Conservation (phyloP, 1,139 yeast species). For the Citeromyces siamensis region DNA sequence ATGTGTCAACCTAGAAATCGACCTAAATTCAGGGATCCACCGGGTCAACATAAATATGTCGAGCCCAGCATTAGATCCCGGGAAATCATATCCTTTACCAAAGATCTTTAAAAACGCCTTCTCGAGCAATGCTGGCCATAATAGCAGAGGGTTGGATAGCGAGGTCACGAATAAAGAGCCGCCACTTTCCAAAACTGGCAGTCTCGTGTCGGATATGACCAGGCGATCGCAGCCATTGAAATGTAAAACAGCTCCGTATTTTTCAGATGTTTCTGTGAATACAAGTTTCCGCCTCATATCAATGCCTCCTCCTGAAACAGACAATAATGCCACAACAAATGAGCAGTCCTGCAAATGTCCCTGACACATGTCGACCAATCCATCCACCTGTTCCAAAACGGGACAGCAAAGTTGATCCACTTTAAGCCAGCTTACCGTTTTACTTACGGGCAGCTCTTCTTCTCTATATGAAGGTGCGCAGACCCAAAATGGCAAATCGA, state of each 20-base stretch:
- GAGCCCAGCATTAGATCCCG: conserved; percentile 72
- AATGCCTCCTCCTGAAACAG: conserved; percentile 20
- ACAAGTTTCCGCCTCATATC: conserved; percentile 13
- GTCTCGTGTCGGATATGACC: conserved; percentile 34
- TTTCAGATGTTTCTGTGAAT: conserved; percentile 19
- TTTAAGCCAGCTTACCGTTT: conserved; percentile 26
- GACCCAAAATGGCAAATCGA: too few species aligned
- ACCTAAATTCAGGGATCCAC: conserved; percentile 57
- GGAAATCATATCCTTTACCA: conserved; percentile 47
- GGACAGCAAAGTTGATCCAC: conserved; percentile 46
- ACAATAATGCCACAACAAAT: conserved; percentile 53
- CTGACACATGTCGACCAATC: conserved; percentile 27
- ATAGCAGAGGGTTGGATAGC: conserved; percentile 22
- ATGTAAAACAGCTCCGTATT: conserved; percentile 27
- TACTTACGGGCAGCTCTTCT: conserved; percentile 11
- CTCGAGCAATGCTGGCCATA: conserved; percentile 70
- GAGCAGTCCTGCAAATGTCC: conserved; percentile 65
- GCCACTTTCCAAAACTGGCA: conserved; percentile 21
- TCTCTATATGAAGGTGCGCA: conserved; percentile 21
- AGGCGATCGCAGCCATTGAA: conserved; percentile 52
- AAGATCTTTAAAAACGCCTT: conserved; percentile 54
- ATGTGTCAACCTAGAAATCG: not conserved
- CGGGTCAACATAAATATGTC: conserved; percentile 60
- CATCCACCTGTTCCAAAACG: conserved; percentile 8
- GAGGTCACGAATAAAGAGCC: conserved; percentile 25